Evolutionary conservation across 163 green algal species (phyloP).

Genomic region (Chlamydomonas reinhardtii): DNA sequence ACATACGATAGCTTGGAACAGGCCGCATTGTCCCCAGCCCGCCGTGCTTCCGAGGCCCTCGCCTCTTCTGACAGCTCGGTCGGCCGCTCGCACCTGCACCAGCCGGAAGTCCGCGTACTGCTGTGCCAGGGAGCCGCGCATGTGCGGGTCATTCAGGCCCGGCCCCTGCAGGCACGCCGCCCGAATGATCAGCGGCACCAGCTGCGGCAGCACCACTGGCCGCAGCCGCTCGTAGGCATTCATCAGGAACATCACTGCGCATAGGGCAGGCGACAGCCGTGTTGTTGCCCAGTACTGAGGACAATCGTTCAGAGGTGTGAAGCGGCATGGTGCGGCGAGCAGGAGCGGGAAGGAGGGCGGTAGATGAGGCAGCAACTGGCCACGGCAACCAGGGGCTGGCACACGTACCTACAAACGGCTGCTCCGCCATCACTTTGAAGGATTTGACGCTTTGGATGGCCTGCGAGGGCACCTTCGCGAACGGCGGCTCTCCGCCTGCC

Average conservation of each 20-base stretch:
- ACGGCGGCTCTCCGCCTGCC: conserved; percentile 10
- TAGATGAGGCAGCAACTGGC: too few relatives aligned
- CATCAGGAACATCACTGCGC: conserved; percentile 82
- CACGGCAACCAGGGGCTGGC: too few relatives aligned
- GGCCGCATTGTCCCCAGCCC: too few relatives aligned
- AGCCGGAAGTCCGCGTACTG: conserved; percentile 72
- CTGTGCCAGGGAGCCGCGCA: conserved; percentile 32
- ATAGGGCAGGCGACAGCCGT: too few relatives aligned
- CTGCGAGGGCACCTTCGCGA: conserved; percentile 40
- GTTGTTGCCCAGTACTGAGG: too few relatives aligned
- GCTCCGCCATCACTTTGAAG: conserved; percentile 89
- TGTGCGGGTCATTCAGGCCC: conserved; percentile 37
- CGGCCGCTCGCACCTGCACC: too few relatives aligned
- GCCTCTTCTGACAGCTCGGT: too few relatives aligned
- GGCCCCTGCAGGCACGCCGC: conserved; percentile 67
- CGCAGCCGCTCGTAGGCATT: conserved; percentile 82
- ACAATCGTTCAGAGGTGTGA: background rate
- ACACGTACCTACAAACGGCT: conserved; percentile 78
- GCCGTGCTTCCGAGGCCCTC: too few relatives aligned
- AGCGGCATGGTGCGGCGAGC: too few relatives aligned
- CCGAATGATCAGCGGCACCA: conserved; percentile 87
- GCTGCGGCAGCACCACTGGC: conserved; percentile 64
- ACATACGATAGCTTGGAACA: too few relatives aligned
- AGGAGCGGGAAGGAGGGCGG: too few relatives aligned
- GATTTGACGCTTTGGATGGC: conserved; percentile 60